Base-by-base conservation (phyloP, 352 stramenopile species). In the Globisporangium nagaii region DNA sequence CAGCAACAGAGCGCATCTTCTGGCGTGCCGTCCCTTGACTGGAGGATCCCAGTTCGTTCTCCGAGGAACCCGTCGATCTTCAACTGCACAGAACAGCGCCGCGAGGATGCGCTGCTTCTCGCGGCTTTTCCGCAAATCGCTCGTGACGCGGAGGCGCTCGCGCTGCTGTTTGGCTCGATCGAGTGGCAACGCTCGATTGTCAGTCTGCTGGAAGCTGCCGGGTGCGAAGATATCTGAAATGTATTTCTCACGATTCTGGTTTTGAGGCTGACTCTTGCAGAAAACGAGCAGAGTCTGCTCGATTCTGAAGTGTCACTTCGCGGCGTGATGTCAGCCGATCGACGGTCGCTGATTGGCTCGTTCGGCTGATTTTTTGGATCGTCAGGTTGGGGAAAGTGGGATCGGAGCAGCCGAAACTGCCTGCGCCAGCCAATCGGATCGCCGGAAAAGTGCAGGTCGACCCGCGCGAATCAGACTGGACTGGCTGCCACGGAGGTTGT, bases 1-100 rank as follows among this genome's bases (percentile, higher is more conserved):
- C n/a, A n/a, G n/a, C n/a, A n/a, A n/a, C n/a, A n/a, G 43, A 15
- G n/a, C 43, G n/a, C 17, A 49, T 49, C 43, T 49, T 49, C 43
- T 49, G 25, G 13, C 41, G 15, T 42, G 36, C 36, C n/a, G n/a
- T n/a, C n/a, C n/a, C 25, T 36, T 49, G 12, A n/a, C 24, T 30
- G 1, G 4, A 20, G 9, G 43, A 22, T 37, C 19, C 27, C 4
- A 15, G n/a, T 8, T 7, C 36, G 8, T 24, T 15, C 40, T 5
- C 43, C 19, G 11, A 11, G 30, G 12, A 42, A 25, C 3, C 3
- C 20, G 12, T 15, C 24, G 24, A 17, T 13, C n/a, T 19, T 19
- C 8, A 35, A 13, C n/a, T 22, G 13, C 17, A 13, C n/a, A 55
- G 27, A 53, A 25, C 6, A 36, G 2, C n/a, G 13, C 24, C 6